Evolutionary conservation across 805 yeast species (phyloP).

Genomic region (Cyberlindnera meyerae): DNA sequence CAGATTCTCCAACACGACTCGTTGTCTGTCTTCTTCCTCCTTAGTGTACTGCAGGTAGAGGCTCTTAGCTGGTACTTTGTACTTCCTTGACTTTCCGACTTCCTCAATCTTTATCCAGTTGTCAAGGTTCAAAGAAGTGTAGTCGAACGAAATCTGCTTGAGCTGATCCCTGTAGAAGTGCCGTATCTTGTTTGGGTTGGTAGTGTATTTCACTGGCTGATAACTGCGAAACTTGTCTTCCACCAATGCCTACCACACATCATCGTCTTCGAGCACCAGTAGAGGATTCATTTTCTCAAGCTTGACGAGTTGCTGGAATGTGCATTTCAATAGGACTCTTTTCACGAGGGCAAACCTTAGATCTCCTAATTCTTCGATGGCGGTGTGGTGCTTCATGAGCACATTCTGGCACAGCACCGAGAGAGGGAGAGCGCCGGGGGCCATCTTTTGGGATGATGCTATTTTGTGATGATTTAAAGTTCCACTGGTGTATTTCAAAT

Average conservation of each 20-base stretch:
- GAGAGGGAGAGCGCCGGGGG: slow-evolving; percentile 18
- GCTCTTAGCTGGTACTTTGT: slow-evolving; percentile 32
- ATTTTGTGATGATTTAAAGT: no score
- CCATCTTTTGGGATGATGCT: no score
- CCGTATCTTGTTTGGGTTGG: slow-evolving; percentile 18
- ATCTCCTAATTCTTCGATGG: slow-evolving; percentile 26
- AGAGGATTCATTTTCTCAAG: slow-evolving; percentile 30
- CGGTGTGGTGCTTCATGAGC: slow-evolving; percentile 16
- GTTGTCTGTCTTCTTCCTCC: slow-evolving; percentile 31
- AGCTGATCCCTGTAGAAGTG: slow-evolving; percentile 19
- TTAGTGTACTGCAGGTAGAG: slow-evolving; percentile 30
- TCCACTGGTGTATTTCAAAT: no score
- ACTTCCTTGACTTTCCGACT: slow-evolving; percentile 20
- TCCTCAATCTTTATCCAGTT: slow-evolving; percentile 15
- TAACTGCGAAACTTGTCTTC: slow-evolving; percentile 32
- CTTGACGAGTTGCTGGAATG: slow-evolving; percentile 28
- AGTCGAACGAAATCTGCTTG: slow-evolving; percentile 13
- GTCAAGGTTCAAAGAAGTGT: slow-evolving; percentile 10
- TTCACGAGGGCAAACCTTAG: slow-evolving; percentile 30
- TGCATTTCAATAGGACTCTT: slow-evolving; percentile 26
- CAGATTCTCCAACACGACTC: slow-evolving; percentile 31
- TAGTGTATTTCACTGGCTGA: slow-evolving; percentile 27
- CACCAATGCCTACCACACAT: slow-evolving; percentile 30
- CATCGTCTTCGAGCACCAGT: slow-evolving; percentile 35
- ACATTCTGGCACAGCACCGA: slow-evolving; percentile 22